Conservation (phyloP, 306 rosid genomes). For the Lupinus albus region DNA sequence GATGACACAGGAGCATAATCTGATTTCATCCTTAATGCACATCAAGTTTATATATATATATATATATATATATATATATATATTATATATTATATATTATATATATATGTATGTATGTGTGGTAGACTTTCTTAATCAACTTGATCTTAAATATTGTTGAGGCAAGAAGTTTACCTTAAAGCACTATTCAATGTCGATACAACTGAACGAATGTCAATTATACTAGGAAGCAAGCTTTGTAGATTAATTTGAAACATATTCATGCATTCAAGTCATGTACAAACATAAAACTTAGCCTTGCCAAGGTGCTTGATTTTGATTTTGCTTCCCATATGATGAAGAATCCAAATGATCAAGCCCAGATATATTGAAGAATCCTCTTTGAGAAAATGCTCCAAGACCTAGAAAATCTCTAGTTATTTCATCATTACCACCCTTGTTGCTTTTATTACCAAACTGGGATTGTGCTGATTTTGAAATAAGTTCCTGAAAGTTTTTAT, state of each 20-base stretch:
- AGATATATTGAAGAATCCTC: conserved; percentile 50
- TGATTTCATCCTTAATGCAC: no score
- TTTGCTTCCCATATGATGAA: conserved; percentile 47
- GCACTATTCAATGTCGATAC: background rate
- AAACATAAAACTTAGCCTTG: conserved; percentile 43
- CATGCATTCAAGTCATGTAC: background rate
- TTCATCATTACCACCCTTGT: conserved; percentile 41
- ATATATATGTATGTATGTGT: no score
- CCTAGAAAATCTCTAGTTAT: conserved; percentile 72
- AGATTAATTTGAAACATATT: background rate
- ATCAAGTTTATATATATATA: no score
- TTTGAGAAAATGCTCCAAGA: conserved; percentile 51
- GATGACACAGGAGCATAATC: no score
- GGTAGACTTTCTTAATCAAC: no score
- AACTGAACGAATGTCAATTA: background rate
- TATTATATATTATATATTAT: no score
- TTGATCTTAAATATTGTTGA: no score
- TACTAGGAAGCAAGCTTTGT: background rate
- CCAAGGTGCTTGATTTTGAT: conserved; percentile 59
- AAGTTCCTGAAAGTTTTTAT: conserved; percentile 23
- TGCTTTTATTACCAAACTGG: conserved; percentile 11
- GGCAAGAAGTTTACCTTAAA: no score
- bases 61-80: no score
- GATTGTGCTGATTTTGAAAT: conserved; percentile 35
- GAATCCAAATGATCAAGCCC: conserved; percentile 50